These are phyloP conservation scores for Galerina marginata DNA, from an alignment of 768 basidiomycete species.

Conservation along the genomic window DNA sequence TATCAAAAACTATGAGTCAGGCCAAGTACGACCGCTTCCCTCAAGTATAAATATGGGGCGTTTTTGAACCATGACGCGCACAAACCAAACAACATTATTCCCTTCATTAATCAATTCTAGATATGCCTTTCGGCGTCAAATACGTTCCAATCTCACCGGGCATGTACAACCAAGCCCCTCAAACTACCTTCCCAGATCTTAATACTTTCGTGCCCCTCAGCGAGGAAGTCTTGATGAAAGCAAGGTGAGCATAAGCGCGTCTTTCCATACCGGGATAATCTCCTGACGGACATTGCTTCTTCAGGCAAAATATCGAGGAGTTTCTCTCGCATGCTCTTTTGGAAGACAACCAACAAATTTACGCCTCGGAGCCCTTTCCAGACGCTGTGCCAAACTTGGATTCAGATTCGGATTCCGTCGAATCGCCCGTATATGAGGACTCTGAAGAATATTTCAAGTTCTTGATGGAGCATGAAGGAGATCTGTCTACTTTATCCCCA, in stretches of 20 bases:
- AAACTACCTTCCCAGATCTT: conserved; percentile 2
- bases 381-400: neutral
- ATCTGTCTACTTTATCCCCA: neutral
- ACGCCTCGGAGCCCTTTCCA: neutral
- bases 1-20: conserved; percentile 15
- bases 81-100: neutral
- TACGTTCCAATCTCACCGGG: conserved; percentile 16
- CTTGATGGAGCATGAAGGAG: neutral
- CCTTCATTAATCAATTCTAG: conserved; percentile 1
- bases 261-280: neutral
- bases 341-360: neutral
- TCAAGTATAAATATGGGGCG: conserved; percentile 21
- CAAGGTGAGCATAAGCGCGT: neutral
- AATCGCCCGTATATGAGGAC: neutral
- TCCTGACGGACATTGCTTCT: neutral
- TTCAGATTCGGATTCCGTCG: neutral
- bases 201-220: neutral
- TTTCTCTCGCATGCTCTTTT: neutral
- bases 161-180: neutral
- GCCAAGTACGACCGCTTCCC: conserved; percentile 3
- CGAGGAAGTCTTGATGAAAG: conserved; percentile 1
- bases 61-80: conserved; percentile 2
- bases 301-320: conserved; percentile 5
- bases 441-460: neutral
- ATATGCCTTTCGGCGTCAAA: conserved; percentile 14